phyloP scores from a whole-genome alignment of 768 basidiomycete genomes.

The Trametes maxima region DNA sequence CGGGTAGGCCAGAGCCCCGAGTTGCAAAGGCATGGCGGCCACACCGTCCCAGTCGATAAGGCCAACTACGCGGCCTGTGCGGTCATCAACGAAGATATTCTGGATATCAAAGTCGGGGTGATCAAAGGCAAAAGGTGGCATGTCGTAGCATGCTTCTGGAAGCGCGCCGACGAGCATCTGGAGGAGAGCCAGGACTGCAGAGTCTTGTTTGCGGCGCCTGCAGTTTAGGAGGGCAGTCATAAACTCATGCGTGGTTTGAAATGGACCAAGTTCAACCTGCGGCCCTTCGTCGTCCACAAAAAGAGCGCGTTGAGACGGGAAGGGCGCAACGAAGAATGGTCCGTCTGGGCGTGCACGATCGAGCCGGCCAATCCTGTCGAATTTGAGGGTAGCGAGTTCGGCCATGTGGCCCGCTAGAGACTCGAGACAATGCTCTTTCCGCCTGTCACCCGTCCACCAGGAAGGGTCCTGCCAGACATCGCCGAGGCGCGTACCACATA shows the following conservation, averaged over 20 bases:
- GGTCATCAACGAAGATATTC: conserved; percentile 14
- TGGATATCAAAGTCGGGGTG: conserved; percentile 10
- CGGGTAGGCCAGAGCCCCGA: conserved; percentile 1
- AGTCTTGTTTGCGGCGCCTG: not conserved
- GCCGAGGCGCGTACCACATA: not conserved
- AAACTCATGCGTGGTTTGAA: not conserved
- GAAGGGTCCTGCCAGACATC: conserved; percentile 11
- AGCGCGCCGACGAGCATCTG: not conserved
- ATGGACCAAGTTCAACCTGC: not conserved
- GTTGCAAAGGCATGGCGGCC: not conserved
- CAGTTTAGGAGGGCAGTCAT: not conserved
- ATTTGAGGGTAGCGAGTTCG: conserved; percentile 8
- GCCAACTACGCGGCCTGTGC: not conserved
- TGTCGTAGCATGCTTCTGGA: not conserved
- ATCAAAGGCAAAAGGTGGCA: conserved; percentile 3
- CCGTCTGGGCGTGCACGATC: not conserved
- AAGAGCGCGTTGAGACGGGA: not conserved
- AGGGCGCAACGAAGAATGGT: not conserved
- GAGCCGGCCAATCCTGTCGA: conserved; percentile 9
- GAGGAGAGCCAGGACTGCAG: not conserved
- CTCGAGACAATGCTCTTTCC: not conserved
- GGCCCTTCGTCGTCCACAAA: not conserved
- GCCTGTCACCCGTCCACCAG: conserved; percentile 10
- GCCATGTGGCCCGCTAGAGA: conserved; percentile 2
- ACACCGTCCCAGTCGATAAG: conserved; percentile 15